Conservation (phyloP, 2,329 filamentous ascomycete species). For the Colletotrichum coccodes region DNA sequence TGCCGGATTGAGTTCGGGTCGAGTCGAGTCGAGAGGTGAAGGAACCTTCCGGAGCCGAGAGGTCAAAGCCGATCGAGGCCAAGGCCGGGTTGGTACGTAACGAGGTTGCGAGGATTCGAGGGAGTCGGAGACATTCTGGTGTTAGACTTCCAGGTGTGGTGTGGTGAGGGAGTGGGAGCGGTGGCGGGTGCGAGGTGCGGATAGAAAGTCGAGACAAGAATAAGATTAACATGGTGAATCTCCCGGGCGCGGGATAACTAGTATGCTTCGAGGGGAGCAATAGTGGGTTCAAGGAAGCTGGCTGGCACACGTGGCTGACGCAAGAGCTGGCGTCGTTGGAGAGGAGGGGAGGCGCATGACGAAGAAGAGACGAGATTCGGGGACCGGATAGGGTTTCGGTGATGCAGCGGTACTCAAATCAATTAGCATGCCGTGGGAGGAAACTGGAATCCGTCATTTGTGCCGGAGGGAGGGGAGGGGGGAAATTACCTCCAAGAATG, state of each 20-base stretch:
- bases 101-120: background rate
- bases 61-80: background rate
- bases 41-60: background rate
- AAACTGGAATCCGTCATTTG: background rate
- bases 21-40: background rate
- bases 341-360: background rate
- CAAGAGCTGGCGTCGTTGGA: background rate
- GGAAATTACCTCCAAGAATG: no score
- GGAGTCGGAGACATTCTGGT: background rate
- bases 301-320: conserved; percentile 14
- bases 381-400: background rate
- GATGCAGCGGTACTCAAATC: conserved; percentile 2
- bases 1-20: background rate
- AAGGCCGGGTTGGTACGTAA: background rate
- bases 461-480: background rate
- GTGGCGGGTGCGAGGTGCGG: background rate
- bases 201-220: background rate
- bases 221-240: background rate
- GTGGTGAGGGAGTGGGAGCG: no score
- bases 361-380: background rate
- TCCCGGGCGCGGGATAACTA: background rate
- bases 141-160: background rate
- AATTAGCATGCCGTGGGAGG: background rate
- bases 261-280: background rate
- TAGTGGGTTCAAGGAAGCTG: background rate